Base-by-base conservation (phyloP, 2,329 filamentous ascomycete species). In the Paramyrothecium roridum region DNA sequence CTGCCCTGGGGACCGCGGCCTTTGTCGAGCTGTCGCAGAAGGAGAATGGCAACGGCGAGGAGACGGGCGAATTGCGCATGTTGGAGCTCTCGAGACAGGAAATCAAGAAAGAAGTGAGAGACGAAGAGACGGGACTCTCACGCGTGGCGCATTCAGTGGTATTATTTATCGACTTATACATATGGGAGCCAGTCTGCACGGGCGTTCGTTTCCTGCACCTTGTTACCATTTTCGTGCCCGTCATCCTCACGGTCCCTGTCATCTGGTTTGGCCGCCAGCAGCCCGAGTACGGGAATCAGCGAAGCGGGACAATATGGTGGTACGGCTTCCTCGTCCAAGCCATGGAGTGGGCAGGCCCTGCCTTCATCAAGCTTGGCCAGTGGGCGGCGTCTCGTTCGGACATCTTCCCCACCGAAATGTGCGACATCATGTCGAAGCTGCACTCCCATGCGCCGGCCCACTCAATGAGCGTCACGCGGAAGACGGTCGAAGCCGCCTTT, bases 331-430 rank as follows among this genome's bases (percentile, higher is more conserved):
- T 99, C 43, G 92, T 98, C 11, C 82, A 80, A 56, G 82, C 89
- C 26, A 98, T 99, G 95, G 93, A 99, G 73, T 82, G 87, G 67
- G 91, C 93, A 19, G 95, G 95, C 0, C 93, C 95, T 48, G 92
- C 95, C 0, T 99, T 99, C 68, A 99, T 99, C 76, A 99, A 99
- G 86, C 84, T 99, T 54, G 95, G 95, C 17, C 95, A 99, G 86
- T 99, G 95, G 95, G 95, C 95, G 19, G 95, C 95, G 3, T 98
- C 95, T 6, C 83, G 95, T 69, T 90, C 93, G 46, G 95, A 99
- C 73, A 96, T 99, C 67, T 99, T 99, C 69, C 95, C 95, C 2
- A 89, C 83, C 21, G 87, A 97, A 71, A 86, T 99, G 83, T 99
- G 95, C 74, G 84, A 84, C 47, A 86, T 93, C 69, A 95, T 99